A percentile compares a stretch with the other conserved stretches of the same genome.
phyloP scores from a whole-genome alignment of 306 rosid genomes.

The apple (Malus domestica) region DNA sequence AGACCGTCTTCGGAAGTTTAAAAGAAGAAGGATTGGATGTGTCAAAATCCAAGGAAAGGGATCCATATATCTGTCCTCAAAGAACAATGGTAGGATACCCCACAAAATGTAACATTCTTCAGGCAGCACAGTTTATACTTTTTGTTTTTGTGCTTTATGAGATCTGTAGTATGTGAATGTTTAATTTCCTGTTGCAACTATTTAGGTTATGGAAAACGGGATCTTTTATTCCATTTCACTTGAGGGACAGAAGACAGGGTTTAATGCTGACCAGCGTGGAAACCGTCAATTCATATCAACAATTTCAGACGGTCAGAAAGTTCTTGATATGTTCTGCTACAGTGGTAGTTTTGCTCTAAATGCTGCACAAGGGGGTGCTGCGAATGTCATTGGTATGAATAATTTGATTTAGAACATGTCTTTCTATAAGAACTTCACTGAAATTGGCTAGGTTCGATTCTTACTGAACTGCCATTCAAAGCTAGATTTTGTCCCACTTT shows the following conservation, averaged over 20 bases:
- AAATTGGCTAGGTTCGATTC: background rate
- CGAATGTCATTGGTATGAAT: conserved; percentile 64
- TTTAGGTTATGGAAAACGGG: conserved; percentile 69
- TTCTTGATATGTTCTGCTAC: conserved; percentile 92
- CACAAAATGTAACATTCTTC: conserved; percentile 4
- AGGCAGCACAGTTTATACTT: background rate
- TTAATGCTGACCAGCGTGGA: conserved; percentile 93
- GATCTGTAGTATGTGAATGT: background rate
- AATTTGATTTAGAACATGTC: background rate
- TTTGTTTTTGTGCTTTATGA: background rate
- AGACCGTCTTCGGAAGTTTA: conserved; percentile 78
- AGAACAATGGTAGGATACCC: conserved; percentile 55
- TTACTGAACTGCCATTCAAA: background rate
- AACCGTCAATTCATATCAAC: conserved; percentile 74
- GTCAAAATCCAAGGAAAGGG: conserved; percentile 41
- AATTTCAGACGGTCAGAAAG: conserved; percentile 58
- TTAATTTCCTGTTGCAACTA: conserved; percentile 12
- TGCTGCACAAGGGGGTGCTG: conserved; percentile 73
- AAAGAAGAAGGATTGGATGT: conserved; percentile 78
- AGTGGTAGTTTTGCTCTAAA: conserved; percentile 90
- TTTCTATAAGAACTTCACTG: background rate
- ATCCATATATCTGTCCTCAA: conserved; percentile 49
- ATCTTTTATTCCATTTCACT: conserved; percentile 68
- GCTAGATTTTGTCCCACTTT: background rate
- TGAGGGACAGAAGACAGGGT: conserved; percentile 93